phyloP scores from a whole-genome alignment of 257 asterid genomes.

The Lithospermum erythrorhizon region DNA sequence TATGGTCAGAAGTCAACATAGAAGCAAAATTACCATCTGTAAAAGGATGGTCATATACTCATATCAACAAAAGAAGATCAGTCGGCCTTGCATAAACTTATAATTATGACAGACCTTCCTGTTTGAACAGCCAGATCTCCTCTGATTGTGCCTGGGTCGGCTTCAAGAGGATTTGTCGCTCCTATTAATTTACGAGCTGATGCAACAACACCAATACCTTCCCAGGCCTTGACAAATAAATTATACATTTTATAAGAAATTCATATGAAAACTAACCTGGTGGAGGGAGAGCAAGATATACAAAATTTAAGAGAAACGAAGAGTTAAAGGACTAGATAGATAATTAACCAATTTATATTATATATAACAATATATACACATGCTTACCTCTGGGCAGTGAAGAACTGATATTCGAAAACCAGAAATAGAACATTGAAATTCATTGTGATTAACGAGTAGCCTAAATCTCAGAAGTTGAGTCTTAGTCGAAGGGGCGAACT shows the following conservation, averaged over 20 bases:
- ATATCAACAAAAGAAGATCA: not conserved
- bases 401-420: too few species aligned
- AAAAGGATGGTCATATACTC: conserved; percentile 3
- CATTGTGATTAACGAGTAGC: too few species aligned
- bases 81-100: not conserved
- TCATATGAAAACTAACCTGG: not conserved
- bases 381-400: too few species aligned
- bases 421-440: too few species aligned
- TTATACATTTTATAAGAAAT: conserved; percentile 7
- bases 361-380: too few species aligned
- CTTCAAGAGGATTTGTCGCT: conserved; percentile 87
- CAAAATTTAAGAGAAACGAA: too few species aligned
- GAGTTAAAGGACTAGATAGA: too few species aligned
- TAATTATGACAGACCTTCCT: conserved; percentile 53
- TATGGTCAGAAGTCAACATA: conserved; percentile 3
- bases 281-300: not conserved
- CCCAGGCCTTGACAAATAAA: conserved; percentile 61
- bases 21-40: conserved; percentile 4
- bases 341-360: too few species aligned
- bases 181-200: conserved; percentile 95
- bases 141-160: conserved; percentile 93
- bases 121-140: conserved; percentile 96
- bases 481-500: too few species aligned
- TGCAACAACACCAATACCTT: conserved; percentile 85
- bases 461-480: too few species aligned